These are phyloP conservation scores for Pulveroboletus sp. DNA, from an alignment of 768 basidiomycete species.

Conservation along the genomic window DNA sequence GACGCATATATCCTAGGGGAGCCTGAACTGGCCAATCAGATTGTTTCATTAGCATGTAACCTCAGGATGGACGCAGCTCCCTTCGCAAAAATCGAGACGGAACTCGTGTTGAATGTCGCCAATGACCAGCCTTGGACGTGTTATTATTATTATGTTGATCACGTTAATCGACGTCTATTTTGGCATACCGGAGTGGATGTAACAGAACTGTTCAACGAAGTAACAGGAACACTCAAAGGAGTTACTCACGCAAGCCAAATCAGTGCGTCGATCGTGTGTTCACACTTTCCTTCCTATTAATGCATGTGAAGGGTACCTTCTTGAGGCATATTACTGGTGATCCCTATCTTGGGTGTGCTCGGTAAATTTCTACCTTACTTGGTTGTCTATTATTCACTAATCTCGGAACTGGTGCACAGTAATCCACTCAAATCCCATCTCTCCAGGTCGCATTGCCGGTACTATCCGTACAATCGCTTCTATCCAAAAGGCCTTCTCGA, in stretches of 20 bases:
- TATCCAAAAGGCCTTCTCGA: not conserved
- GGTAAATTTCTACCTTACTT: not conserved
- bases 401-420: not conserved
- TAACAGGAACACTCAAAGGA: not conserved
- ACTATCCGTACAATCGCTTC: not conserved
- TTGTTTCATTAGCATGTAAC: no score
- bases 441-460: not conserved
- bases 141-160: not conserved
- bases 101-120: not conserved
- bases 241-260: not conserved
- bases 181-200: not conserved
- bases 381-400: not conserved
- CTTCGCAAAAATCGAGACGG: no score
- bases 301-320: not conserved
- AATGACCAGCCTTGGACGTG: not conserved
- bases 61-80: no score
- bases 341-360: no score
- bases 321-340: not conserved
- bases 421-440: not conserved
- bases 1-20: not conserved
- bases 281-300: not conserved
- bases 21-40: not conserved
- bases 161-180: not conserved
- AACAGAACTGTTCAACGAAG: not conserved
- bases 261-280: not conserved